Conservation (phyloP, 192 early-diverging fungal genomes). For the Rhizophagus clarus region DNA sequence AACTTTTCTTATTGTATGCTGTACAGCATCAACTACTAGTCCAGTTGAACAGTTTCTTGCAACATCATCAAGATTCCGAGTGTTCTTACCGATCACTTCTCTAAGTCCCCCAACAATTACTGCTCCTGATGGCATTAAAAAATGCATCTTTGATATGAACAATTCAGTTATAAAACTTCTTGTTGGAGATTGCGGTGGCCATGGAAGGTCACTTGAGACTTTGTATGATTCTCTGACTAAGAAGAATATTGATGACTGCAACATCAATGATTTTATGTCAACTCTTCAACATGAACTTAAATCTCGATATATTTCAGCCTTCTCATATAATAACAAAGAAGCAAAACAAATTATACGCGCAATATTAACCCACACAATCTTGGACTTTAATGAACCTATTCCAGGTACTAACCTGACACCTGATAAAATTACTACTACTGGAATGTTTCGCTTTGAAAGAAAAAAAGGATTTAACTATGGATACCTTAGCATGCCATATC, state of each 20-base stretch:
- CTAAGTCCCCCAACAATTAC: conserved; percentile 26
- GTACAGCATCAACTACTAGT: conserved; percentile 32
- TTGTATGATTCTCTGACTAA: conserved; percentile 17
- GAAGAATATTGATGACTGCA: conserved; percentile 22
- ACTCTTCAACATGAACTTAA: conserved; percentile 27
- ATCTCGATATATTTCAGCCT: conserved; percentile 32
- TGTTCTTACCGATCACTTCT: conserved; percentile 34
- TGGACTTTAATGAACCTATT: neutral
- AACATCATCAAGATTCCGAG: conserved; percentile 22
- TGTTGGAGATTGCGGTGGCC: conserved; percentile 40
- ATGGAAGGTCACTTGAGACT: conserved; percentile 38
- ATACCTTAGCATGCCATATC: conserved; percentile 31
- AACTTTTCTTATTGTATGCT: conserved; percentile 35
- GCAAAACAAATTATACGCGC: neutral
- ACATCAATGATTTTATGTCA: conserved; percentile 35
- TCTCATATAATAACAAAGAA: neutral
- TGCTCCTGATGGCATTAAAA: too few relatives aligned
- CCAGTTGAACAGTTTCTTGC: conserved; percentile 34
- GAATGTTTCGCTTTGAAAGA: conserved; percentile 11
- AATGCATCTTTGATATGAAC: too few relatives aligned
- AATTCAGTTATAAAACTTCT: conserved; percentile 36
- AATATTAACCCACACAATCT: neutral
- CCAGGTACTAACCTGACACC: neutral
- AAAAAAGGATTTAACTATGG: neutral
- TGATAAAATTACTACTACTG: neutral